Conservation (phyloP, 345 rosid genomes). For the Moringa oleifera region DNA sequence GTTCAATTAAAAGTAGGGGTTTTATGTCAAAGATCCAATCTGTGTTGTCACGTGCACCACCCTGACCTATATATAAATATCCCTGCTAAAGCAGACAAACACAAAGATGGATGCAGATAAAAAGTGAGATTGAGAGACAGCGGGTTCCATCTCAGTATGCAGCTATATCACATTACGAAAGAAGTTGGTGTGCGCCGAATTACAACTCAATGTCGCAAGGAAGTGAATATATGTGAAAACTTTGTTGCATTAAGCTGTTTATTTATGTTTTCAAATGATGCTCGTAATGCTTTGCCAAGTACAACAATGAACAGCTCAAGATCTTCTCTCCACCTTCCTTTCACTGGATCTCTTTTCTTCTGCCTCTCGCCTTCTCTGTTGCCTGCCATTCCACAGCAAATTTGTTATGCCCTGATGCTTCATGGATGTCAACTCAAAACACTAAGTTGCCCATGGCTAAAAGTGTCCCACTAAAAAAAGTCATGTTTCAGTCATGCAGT, state of each 20-base stretch:
- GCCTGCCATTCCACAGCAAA: constrained; percentile 37
- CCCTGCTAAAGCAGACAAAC: no score
- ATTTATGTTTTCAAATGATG: neutral
- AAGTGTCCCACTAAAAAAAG: no score
- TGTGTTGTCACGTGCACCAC: no score
- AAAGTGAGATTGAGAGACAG: neutral
- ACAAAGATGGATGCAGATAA: no score
- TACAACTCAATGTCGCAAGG: neutral
- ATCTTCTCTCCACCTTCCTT: constrained; percentile 67
- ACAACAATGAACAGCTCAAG: constrained; percentile 28
- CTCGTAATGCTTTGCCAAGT: neutral
- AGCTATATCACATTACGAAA: neutral
- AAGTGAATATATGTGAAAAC: neutral
- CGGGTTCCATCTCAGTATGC: neutral
- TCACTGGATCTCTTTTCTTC: constrained; percentile 77
- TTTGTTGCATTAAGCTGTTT: neutral
- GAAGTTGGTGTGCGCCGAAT: neutral
- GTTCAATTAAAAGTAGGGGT: no score
- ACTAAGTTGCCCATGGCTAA: no score
- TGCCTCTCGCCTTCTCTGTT: constrained; percentile 79
- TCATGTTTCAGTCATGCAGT: no score
- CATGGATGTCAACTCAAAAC: no score
- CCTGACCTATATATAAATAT: no score
- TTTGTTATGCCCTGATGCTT: neutral
- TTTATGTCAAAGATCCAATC: no score